Evolutionary conservation across 345 rosid genomes (phyloP), one percentile per base, ranked within the genome.

Genomic region (Tarenaya hassleriana): DNA sequence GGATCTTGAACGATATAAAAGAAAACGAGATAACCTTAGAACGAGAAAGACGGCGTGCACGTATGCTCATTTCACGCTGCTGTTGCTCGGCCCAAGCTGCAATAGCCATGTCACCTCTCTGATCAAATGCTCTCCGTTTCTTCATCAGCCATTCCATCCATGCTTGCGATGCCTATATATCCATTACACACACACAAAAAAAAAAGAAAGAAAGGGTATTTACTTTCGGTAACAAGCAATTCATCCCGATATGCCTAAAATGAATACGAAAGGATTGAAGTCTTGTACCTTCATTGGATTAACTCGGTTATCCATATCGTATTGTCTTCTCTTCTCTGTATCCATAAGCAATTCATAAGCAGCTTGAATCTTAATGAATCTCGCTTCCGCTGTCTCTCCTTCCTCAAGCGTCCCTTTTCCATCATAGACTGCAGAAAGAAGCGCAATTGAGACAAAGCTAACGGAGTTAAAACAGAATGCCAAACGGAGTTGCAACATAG

Each of bases 61-160:
- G 95, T 7, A 84, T 71, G 71, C 69, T 81, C 64, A 87, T 69
- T 68, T 84, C 90, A 34, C 66, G 90, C 76, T 91, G 98, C 69
- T 87, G 98, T 68, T 91, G 95, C 61, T 91, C 98, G 42, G 96
- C 96, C 96, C 98, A 91, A 58, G 95, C 89, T 20, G 88, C 74
- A 67, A 91, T 58, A 9, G 98, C 92, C 98, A 84, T 81, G 61
- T 87, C 95, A 7, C 96, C 96, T 29, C 82, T 85, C 61, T 87
- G 96, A 71, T 87, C 90, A 73, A 88, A 91, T 20, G 98, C 95
- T 72, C 84, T 91, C 55, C 95, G 73, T 62, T 81, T 91, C 62
- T 84, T 91, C 65, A 82, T 76, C 13, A 91, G 74, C 96, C 98
- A 91, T 45, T 91, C 90, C 88, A 81, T 87, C 96, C 98, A 87